Conservation (phyloP, 768 basidiomycete genomes). For the Pleurotus eryngii region DNA sequence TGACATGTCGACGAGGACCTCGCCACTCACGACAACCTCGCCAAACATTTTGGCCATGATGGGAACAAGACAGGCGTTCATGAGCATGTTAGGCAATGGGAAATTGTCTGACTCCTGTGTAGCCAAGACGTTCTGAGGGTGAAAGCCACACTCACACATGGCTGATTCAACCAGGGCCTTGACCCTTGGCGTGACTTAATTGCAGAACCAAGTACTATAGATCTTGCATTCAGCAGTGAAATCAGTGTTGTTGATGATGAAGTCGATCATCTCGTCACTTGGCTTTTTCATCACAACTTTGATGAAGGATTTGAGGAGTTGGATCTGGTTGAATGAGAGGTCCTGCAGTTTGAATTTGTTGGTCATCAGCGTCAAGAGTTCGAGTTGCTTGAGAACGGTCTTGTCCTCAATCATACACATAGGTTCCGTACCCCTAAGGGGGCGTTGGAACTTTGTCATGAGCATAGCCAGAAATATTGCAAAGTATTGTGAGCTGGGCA, state of each 20-base stretch:
- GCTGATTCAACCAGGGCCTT: not conserved
- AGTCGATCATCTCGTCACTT: not conserved
- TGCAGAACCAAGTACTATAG: not conserved
- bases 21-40: not conserved
- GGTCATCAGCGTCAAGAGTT: not conserved
- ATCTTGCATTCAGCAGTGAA: not conserved
- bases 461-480: no score
- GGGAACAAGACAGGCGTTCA: not conserved
- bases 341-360: not conserved
- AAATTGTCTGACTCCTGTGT: not conserved
- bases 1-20: not conserved
- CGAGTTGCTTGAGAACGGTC: not conserved
- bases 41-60: not conserved
- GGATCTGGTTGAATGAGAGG: not conserved
- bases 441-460: no score
- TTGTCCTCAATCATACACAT: not conserved
- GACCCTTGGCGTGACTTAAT: not conserved
- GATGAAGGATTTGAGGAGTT: not conserved
- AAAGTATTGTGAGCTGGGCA: no score
- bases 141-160: not conserved
- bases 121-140: not conserved
- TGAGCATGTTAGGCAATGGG: not conserved
- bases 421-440: no score
- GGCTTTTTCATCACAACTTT: not conserved
- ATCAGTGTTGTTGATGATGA: not conserved